Evolutionary conservation across 345 rosid species (phyloP).

Genomic region (Salix caprea): DNA sequence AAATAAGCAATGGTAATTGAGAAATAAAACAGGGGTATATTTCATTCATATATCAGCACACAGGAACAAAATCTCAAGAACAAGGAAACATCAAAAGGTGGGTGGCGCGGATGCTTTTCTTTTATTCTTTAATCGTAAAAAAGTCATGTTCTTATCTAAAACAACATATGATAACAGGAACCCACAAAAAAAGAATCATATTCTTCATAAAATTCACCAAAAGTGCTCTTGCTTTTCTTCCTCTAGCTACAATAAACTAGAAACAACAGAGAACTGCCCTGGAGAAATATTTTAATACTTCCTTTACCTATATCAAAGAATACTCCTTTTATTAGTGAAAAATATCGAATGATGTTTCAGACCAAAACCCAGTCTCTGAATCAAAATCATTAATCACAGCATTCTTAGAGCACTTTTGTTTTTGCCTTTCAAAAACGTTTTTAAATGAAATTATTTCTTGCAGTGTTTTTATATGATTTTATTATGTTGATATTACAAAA

Average conservation of each 20-base stretch:
- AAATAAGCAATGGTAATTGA: neutral
- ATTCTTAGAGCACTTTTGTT: no score
- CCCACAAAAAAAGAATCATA: neutral
- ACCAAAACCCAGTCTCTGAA: no score
- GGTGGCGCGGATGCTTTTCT: no score
- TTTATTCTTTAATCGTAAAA: no score
- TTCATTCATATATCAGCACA: neutral
- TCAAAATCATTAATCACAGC: no score
- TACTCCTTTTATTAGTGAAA: no score
- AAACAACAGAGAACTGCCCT: neutral
- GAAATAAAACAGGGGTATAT: neutral
- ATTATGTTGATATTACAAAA: no score
- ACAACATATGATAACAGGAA: neutral
- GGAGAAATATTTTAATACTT: neutral
- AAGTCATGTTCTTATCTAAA: neutral
- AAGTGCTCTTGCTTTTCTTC: slow-evolving; percentile 7
- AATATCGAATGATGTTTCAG: no score
- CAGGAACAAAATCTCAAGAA: neutral
- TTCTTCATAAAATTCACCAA: neutral
- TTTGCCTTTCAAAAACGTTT: no score
- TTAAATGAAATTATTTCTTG: no score
- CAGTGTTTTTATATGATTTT: no score
- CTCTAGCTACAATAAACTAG: neutral
- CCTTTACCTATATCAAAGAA: neutral
- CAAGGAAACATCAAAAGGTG: neutral